Base-by-base conservation (phyloP, 2,329 filamentous ascomycete species). In the Purpureocillium lavendulum region DNA sequence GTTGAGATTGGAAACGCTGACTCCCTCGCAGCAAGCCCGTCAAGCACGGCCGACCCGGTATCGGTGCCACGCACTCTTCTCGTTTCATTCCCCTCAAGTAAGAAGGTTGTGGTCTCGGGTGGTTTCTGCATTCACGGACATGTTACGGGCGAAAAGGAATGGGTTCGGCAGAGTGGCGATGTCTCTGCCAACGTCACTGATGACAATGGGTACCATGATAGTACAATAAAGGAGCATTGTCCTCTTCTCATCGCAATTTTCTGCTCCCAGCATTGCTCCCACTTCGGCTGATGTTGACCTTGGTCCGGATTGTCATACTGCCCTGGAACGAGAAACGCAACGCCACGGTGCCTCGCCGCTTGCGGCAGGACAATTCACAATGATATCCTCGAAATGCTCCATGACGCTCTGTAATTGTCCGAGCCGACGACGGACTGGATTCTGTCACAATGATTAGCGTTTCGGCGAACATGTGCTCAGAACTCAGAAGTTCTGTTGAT, bases 21-120 rank as follows among this genome's bases (percentile, higher is more conserved):
- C 70, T 58, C 53, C 41, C 36, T 36, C 45, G 65, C 61, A 94
- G 88, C 87, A 89, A 89, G 77, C 92, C 92, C 64, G 92, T 98
- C 84, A 98, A 97, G 87, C 92, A 98, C 85, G 92, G 92, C 82
- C 80, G 92, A 73, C 92, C 92, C 65, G 92, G 92, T 97, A 98
- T 98, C 66, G 92, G 92, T 94, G 92, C 92, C 65, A 98, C 92
- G 60, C 89, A 98, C 86, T 97, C 90, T 77, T 98, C 92, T 72
- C 88, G 92, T 83, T 98, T 98, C 85, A 98, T 98, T 80, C 92
- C 92, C 71, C 85, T 98, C 71, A 98, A 98, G 81, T 97, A 96
- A 81, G 74, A 92, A 78, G 73, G 62, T 59, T 63, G 61, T 60
- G 61, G 64, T 64, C 61, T 62, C 60, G 46, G 64, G 67, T 66